Evolutionary conservation across 345 rosid genomes (phyloP).

Genomic region (Trapa incisa): DNA sequence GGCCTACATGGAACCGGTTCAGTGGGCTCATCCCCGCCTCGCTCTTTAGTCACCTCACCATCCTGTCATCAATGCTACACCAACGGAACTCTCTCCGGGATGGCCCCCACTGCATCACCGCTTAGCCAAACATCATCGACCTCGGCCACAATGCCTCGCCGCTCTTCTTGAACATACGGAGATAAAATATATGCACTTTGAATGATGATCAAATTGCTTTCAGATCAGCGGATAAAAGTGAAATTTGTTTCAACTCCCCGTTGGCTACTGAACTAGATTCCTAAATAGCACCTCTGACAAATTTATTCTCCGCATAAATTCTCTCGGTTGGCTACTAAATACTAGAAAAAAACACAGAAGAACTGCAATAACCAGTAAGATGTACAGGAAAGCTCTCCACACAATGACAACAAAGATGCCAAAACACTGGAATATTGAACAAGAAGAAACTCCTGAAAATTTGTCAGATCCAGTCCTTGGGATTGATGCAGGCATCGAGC

Average conservation of each 20-base stretch:
- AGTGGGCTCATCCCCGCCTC: conserved; percentile 57
- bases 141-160: conserved; percentile 52
- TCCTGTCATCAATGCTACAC: conserved; percentile 43
- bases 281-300: too few species aligned
- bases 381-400: neutral
- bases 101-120: conserved; percentile 17
- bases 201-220: too few species aligned
- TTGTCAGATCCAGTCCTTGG: conserved; percentile 73
- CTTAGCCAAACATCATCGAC: conserved; percentile 28
- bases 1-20: conserved; percentile 54
- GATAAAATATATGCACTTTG: too few species aligned
- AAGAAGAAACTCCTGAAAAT: neutral
- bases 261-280: too few species aligned
- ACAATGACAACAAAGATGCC: neutral
- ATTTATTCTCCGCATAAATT: too few species aligned
- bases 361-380: neutral
- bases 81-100: conserved; percentile 79
- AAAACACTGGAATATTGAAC: neutral
- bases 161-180: too few species aligned
- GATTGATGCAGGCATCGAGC: conserved; percentile 92
- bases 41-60: conserved; percentile 26
- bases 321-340: neutral
- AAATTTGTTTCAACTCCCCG: too few species aligned
- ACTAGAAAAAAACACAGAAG: neutral
- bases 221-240: too few species aligned